Base-by-base conservation (phyloP, 768 basidiomycete genomes). In the Boletus pseudo-olivaceus region DNA sequence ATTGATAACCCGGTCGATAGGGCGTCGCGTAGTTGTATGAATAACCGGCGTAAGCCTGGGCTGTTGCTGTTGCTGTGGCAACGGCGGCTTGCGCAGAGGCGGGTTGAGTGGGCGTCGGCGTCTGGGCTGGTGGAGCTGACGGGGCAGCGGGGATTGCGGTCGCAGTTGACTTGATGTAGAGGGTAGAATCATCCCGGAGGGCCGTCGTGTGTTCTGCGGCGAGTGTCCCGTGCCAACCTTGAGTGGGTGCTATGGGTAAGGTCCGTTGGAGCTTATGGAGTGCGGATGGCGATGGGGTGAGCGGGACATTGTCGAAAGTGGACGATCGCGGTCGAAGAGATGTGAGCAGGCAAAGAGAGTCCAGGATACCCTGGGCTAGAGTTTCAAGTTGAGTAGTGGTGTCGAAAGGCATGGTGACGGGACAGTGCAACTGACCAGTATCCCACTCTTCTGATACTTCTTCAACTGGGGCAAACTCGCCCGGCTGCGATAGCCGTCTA, bases 361-460 rank as follows among this genome's bases (percentile, higher is more conserved):
- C 78, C 51, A 86, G 63, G 53, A 92, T 90, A 51, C 82, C 77
- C 67, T 87, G 83, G 20, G 90, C 91, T 92, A 65, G 37, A 54
- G 57, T 33, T n/a, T 54, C 50, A 61, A 42, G 32, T 47, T 57
- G 54, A 62, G 63, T 39, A 8, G 4, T 55, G 50, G 51, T 4
- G n/a, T 43, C 29, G 38, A 42, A 51, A 33, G 4, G 56, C 6
- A 49, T 34, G 54, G 59, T 11, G 35, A 42, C 29, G 30, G 35
- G 52, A 43, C 19, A 23, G n/a, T 12, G 39, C 34, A 49, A 69
- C 85, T 59, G 64, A 91, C 90, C 91, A 56, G 81, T 82, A 59
- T 89, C 84, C 87, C 87, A 90, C 67, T 93, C 90, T 68, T 91
- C 90, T 11, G 87, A 87, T 33, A 78, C 86, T 64, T 83, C 80